phyloP scores from a whole-genome alignment of 2,329 filamentous ascomycete genomes.

The Arachnopeziza araneosa region DNA sequence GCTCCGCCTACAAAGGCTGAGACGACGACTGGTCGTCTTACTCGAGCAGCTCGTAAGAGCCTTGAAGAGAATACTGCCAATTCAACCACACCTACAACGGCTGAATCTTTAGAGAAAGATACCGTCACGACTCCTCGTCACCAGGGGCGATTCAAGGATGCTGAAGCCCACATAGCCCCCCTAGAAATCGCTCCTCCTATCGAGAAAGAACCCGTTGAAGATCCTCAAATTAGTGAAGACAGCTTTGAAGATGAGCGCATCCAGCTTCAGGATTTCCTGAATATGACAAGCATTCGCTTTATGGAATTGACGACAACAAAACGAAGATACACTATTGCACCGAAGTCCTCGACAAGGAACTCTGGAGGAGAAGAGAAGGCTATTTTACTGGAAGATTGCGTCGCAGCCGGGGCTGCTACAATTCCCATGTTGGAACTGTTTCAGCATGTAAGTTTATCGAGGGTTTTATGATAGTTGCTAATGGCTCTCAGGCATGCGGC shows the following conservation, averaged over 20 bases:
- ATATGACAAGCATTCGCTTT: conserved; percentile 94
- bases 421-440: conserved; percentile 91
- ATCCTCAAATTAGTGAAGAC: conserved; percentile 39
- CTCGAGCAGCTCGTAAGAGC: conserved; percentile 44
- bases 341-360: conserved; percentile 36
- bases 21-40: conserved; percentile 54
- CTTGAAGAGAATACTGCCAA: conserved; percentile 36
- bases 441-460: conserved; percentile 62
- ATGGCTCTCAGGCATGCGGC: conserved; percentile 61
- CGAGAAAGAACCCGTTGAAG: conserved; percentile 38
- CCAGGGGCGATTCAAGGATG: conserved; percentile 50
- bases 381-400: conserved; percentile 66
- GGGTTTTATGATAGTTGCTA: conserved; percentile 18
- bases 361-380: conserved; percentile 24
- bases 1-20: conserved; percentile 64
- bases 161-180: conserved; percentile 33
- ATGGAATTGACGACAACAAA: conserved; percentile 99
- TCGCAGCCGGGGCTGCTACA: conserved; percentile 85
- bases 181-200: conserved; percentile 40
- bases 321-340: conserved; percentile 74
- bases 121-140: conserved; percentile 50
- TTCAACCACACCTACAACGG: conserved; percentile 38
- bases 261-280: conserved; percentile 85
- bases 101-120: conserved; percentile 43
- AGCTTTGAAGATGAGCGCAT: conserved; percentile 52